A percentile compares a stretch with the other conserved stretches of the same genome.
Evolutionary conservation across 73 alveolate genomes (phyloP).

Genomic region (Loxodes magnus): DNA sequence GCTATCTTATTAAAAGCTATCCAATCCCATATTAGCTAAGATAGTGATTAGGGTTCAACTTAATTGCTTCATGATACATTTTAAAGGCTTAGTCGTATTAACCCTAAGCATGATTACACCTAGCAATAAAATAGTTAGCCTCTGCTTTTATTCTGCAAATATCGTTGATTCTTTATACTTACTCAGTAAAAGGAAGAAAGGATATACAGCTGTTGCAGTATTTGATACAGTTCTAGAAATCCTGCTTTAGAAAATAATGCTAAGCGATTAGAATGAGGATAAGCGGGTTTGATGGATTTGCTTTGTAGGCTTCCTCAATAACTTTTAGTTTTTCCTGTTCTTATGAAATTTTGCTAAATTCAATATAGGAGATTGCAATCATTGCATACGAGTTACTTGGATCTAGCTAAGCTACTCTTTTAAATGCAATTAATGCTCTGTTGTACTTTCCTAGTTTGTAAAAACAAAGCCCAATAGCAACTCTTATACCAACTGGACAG

Average conservation of each 20-base stretch:
- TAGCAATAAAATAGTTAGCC: background rate
- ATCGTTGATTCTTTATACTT: background rate
- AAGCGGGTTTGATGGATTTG: conserved; percentile 25
- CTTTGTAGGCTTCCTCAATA: conserved; percentile 18
- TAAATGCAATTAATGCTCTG: conserved; percentile 34
- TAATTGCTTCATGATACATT: conserved; percentile 13
- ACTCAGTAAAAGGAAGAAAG: background rate
- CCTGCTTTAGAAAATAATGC: conserved; percentile 25
- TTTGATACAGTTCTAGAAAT: conserved; percentile 5
- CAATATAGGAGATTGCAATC: conserved; percentile 28
- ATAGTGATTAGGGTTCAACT: background rate
- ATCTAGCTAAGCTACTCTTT: conserved; percentile 22
- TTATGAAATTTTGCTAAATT: background rate
- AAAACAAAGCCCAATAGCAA: conserved; percentile 18
- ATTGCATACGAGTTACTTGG: conserved; percentile 24
- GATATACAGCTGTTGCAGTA: background rate
- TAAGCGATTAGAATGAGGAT: conserved; percentile 28
- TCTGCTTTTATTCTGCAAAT: conserved; percentile 2
- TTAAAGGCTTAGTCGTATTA: conserved; percentile 18
- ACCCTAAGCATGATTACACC: conserved; percentile 11
- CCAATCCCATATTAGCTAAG: conserved; percentile 17
- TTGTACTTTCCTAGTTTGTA: conserved; percentile 31
- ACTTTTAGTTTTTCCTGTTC: background rate
- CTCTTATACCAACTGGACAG: conserved; percentile 9
- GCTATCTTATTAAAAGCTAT: conserved; percentile 4